Percentiles rank a stretch among this genome's conserved stretches.
Conservation (phyloP, 1,284 basidiomycete species). For the Leccinum fallax region DNA sequence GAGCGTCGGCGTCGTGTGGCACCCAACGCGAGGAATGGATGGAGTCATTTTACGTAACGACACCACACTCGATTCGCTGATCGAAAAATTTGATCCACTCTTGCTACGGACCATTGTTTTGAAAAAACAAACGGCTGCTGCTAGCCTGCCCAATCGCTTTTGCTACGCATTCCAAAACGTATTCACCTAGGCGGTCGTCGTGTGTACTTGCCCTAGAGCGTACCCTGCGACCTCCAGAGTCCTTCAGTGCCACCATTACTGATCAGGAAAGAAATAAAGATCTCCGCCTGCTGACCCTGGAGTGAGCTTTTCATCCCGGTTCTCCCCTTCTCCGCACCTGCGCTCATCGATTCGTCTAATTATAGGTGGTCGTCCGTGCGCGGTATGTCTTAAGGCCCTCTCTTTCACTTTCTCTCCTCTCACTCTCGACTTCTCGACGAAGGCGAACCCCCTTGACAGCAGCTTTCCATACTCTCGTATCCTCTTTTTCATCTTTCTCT, state of each 20-base stretch:
- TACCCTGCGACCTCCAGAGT: slow-evolving; percentile 41
- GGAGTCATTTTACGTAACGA: slow-evolving; percentile 30
- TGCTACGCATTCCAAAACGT: slow-evolving; percentile 23
- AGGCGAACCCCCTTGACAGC: slow-evolving; percentile 83
- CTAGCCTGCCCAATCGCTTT: slow-evolving; percentile 22
- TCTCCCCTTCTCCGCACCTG: slow-evolving; percentile 13
- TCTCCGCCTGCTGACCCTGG: slow-evolving; percentile 80
- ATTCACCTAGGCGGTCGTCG: slow-evolving; percentile 40
- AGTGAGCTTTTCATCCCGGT: slow-evolving; percentile 50
- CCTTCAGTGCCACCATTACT: slow-evolving; percentile 58
- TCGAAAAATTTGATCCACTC: background rate
- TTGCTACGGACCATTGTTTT: background rate
- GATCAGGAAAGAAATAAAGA: slow-evolving; percentile 75
- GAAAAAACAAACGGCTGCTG: background rate
- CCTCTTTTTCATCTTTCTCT: slow-evolving; percentile 17
- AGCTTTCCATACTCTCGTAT: slow-evolving; percentile 14
- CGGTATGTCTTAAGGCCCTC: slow-evolving; percentile 48
- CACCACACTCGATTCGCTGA: slow-evolving; percentile 8
- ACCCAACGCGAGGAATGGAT: slow-evolving; percentile 8
- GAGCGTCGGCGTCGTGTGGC: slow-evolving; percentile 5
- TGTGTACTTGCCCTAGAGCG: slow-evolving; percentile 23
- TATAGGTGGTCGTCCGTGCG: slow-evolving; percentile 78
- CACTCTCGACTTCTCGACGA: slow-evolving; percentile 22
- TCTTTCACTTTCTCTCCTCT: slow-evolving; percentile 16
- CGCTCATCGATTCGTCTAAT: slow-evolving; percentile 6